A percentile compares a stretch with the other conserved stretches of the same genome.
Evolutionary conservation across 257 asterid genomes (phyloP).

Genomic region (Solanum medicagineum): DNA sequence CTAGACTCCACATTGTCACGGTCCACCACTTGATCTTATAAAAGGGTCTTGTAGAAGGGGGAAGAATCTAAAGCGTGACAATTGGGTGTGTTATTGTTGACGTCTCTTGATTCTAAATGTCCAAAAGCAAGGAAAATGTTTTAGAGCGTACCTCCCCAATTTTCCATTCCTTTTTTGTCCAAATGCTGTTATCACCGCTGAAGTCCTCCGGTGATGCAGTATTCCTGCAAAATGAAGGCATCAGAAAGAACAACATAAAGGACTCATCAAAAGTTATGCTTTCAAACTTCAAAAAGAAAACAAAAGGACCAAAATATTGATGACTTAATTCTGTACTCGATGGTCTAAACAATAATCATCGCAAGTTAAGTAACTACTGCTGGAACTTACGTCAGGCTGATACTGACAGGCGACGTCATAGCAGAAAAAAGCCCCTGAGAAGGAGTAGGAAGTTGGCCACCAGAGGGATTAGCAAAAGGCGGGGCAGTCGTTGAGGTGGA

Average conservation of each 20-base stretch:
- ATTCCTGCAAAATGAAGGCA: conserved; percentile 22
- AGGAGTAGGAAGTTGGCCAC: neutral
- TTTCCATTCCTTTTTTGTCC: conserved; percentile 53
- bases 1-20: too few species aligned
- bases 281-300: neutral
- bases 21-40: too few species aligned
- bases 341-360: neutral
- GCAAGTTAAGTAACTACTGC: neutral
- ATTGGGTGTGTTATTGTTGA: too few species aligned
- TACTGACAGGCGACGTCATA: conserved; percentile 9
- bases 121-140: neutral
- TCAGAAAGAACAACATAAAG: neutral
- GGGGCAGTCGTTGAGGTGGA: conserved; percentile 25
- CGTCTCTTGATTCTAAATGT: neutral
- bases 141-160: conserved; percentile 47
- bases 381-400: conserved; percentile 34
- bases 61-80: too few species aligned
- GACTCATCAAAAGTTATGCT: neutral
- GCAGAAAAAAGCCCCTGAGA: neutral
- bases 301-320: neutral
- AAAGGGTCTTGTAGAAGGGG: too few species aligned
- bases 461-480: conserved; percentile 20
- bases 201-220: conserved; percentile 10
- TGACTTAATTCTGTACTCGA: neutral
- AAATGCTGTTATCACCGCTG: conserved; percentile 39